Base-by-base conservation (phyloP, 306 rosid species). In the Vigna trinervia region DNA sequence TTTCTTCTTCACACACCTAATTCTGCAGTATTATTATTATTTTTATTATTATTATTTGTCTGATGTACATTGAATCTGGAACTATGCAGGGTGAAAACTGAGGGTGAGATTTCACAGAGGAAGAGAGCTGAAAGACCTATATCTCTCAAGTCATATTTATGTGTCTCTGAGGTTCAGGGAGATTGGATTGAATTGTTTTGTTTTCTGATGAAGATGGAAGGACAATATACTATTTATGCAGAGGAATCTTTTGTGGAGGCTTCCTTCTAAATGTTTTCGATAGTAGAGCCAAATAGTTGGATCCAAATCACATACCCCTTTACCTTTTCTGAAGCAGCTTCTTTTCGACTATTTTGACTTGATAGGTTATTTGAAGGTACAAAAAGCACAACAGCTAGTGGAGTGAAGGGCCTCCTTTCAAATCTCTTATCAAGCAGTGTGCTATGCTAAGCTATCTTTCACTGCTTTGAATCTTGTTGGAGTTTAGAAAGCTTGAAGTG, bases 291-390 rank as follows among this genome's bases (percentile, higher is more conserved):
- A 80, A 34, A 41, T 84, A 74, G 80, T 74, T 81, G 91, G 86
- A 84, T 87, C 88, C 84, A 78, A 83, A 75, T 78, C 79, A 57
- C 46, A 57, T 47, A 34, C 30, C 23, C 57, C 72, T 81, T 79
- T 87, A 82, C 84, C 87, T 54, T 83, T 77, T 71, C 48, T 75
- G 75, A 36, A 46, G 73, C 75, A 86, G 72, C 56, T 83, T 74
- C 77, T 72, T 80, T 78, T 74, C 84, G 82, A 56, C 89, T 73
- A 50, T 58, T 74, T 83, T 85, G 88, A 85, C 91, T 65, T 80
- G 47, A 61, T 78, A 66, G 70, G 76, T 73, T 71, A 28, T 59
- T 85, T 88, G 85, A 90, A 83, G 84, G 87, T 67, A 72, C 83
- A 71, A 71, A 71, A 73, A 72, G 84, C 74, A 80, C 47, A 63